phyloP scores from a whole-genome alignment of 495 filamentous ascomycete genomes.

The Podospora pseudoanserina region DNA sequence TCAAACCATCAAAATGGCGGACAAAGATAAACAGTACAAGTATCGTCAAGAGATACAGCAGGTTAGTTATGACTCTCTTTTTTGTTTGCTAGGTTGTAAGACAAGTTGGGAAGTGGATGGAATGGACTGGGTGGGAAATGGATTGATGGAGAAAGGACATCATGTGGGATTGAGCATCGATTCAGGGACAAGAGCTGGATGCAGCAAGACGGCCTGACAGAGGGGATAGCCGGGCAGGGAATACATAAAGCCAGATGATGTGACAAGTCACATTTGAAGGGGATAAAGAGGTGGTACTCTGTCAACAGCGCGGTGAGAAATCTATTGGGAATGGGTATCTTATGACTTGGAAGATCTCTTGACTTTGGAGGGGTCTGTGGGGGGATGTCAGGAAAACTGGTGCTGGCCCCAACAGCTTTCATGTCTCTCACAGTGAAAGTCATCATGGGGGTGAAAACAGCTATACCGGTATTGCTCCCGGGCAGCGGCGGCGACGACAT shows the following conservation, averaged over 20 bases:
- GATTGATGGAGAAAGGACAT: background rate
- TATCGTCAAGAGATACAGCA: conserved; percentile 95
- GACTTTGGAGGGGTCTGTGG: no score
- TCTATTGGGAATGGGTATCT: no score
- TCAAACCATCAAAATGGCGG: conserved; percentile 47
- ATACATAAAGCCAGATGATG: background rate
- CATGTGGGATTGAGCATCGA: background rate
- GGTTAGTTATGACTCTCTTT: conserved; percentile 47
- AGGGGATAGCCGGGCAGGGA: background rate
- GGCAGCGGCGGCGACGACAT: background rate
- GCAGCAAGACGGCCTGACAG: background rate
- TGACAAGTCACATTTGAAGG: no score
- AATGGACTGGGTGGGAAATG: background rate
- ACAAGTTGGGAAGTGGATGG: background rate
- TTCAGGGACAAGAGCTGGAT: background rate
- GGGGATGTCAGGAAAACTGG: no score
- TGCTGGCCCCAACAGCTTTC: no score
- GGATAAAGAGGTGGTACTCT: no score
- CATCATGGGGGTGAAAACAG: no score
- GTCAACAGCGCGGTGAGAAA: no score
- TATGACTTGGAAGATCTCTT: no score
- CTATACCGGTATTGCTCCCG: no score
- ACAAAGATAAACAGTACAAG: conserved; percentile 65
- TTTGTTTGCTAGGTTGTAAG: background rate
- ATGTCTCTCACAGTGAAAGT: no score